Base-by-base conservation (phyloP, 2,329 filamentous ascomycete genomes). In the Fusarium sp. region DNA sequence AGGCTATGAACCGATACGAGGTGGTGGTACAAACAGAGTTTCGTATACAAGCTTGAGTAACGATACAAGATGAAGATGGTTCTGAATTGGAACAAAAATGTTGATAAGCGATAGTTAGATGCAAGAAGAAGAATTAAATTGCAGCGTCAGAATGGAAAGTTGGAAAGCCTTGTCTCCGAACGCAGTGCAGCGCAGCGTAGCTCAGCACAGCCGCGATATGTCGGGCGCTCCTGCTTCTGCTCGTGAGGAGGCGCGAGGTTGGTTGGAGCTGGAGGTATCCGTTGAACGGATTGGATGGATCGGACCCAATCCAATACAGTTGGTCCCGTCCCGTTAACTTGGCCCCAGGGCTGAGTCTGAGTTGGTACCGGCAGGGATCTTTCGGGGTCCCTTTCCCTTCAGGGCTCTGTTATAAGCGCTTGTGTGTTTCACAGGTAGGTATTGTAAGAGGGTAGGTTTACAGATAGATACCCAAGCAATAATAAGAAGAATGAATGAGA, bases 201-300 rank as follows among this genome's bases (percentile, higher is more conserved):
- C 32, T 27, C 54, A 41, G 20, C 41, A 58, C 63, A 66, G 63
- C 63, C 63, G 72, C 74, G 71, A 71, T 65, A 71, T 68, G 37
- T 71, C 59, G 57, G 61, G 62, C 56, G 32, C 32, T 53, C 49
- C 32, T 25, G 66, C 61, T 61, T 30, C 29, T 30, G 6, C 18
- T 37, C 63, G 46, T 42, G 52, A 61, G 57, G 57, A 62, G 59
- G 64, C 67, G 64, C 65, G 64, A 75, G 73, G 66, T 70, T 75
- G 73, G 71, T 67, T 69, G 72, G 34, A n/a, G 34, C 18, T 37
- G 34, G 18, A 37, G 34, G 34, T 37, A 37, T n/a, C 34, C 34
- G 34, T 37, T 30, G 70, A 57, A 68, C 32, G 47, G 47, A 34
- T 32, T 27, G 32, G 49, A 52, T 53, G 24, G 49, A 25, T 41